Conservation (phyloP, 805 yeast species). For the Schwanniomyces yamadae region DNA sequence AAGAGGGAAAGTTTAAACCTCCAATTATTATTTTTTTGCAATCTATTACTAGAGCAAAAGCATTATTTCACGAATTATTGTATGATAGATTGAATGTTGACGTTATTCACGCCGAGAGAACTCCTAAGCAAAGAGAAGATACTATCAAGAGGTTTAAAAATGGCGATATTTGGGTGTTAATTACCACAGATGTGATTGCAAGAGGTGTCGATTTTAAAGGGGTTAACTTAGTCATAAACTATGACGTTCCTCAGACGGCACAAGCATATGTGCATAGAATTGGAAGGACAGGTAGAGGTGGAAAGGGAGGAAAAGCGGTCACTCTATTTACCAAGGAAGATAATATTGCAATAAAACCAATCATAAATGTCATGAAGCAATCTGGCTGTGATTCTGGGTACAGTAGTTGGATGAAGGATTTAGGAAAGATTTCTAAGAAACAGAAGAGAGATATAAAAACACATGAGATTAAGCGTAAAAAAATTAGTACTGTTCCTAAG, state of each 20-base stretch:
- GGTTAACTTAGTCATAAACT: slow-evolving; percentile 89
- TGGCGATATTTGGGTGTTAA: slow-evolving; percentile 94
- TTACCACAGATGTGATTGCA: slow-evolving; percentile 93
- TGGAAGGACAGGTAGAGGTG: slow-evolving; percentile 98
- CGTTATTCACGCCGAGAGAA: slow-evolving; percentile 92
- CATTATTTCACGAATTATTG: slow-evolving; percentile 85
- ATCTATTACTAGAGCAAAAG: slow-evolving; percentile 90
- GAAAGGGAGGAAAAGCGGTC: slow-evolving; percentile 79
- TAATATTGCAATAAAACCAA: slow-evolving; percentile 67
- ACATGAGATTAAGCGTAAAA: slow-evolving; percentile 60
- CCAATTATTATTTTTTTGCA: slow-evolving; percentile 92
- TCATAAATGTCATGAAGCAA: slow-evolving; percentile 92
- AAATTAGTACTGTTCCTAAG: slow-evolving; percentile 82
- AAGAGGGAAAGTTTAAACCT: slow-evolving; percentile 82
- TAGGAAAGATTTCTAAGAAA: slow-evolving; percentile 61
- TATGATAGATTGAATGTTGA: slow-evolving; percentile 93
- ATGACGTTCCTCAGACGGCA: slow-evolving; percentile 92
- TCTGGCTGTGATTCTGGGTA: slow-evolving; percentile 68
- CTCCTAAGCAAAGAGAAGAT: slow-evolving; percentile 81
- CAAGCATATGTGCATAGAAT: slow-evolving; percentile 96
- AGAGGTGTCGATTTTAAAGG: slow-evolving; percentile 98
- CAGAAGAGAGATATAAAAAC: slow-evolving; percentile 62
- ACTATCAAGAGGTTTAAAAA: slow-evolving; percentile 79
- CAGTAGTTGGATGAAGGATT: slow-evolving; percentile 77
- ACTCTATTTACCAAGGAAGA: slow-evolving; percentile 95